These are phyloP conservation scores for Puccinia horiana DNA, from an alignment of 1,284 basidiomycete species.

Conservation along the genomic window DNA sequence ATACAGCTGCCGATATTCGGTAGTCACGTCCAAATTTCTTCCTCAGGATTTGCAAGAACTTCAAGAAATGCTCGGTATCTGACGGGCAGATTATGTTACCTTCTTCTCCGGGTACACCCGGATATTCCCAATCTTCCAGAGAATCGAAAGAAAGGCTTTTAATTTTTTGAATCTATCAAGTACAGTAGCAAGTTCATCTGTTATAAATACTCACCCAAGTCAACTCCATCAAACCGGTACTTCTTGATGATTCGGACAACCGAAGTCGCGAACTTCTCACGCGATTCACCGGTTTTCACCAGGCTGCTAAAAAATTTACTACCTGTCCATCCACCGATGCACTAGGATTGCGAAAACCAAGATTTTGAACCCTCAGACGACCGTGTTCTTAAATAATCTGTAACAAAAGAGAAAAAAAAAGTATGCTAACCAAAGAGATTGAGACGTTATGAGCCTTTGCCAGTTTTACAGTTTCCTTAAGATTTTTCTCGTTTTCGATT, in stretches of 20 bases:
- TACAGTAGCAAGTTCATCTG: neutral
- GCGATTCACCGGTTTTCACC: slow-evolving; percentile 14
- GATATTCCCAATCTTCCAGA: slow-evolving; percentile 46
- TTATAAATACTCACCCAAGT: slow-evolving; percentile 24
- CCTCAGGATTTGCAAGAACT: slow-evolving; percentile 33
- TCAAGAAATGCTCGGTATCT: slow-evolving; percentile 33
- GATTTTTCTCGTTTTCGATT: slow-evolving; percentile 34
- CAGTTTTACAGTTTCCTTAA: slow-evolving; percentile 29
- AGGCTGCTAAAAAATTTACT: slow-evolving; percentile 38
- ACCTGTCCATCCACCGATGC: slow-evolving; percentile 46
- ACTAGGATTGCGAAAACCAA: slow-evolving; percentile 10
- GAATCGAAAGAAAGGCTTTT: neutral
- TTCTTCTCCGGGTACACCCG: slow-evolving; percentile 15
- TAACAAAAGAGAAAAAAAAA: neutral
- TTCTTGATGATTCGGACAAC: slow-evolving; percentile 27
- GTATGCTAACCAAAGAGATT: slow-evolving; percentile 40
- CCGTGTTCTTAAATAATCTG: neutral
- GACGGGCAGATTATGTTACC: slow-evolving; percentile 23
- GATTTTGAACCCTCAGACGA: neutral
- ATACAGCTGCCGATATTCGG: slow-evolving; percentile 44
- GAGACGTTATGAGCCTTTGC: slow-evolving; percentile 47
- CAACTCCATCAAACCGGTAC: slow-evolving; percentile 38
- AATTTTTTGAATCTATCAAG: too few species aligned
- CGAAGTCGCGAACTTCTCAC: slow-evolving; percentile 25
- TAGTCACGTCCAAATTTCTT: slow-evolving; percentile 11